Evolutionary conservation across 2,329 filamentous ascomycete species (phyloP), one percentile per base, ranked within the genome.

Genomic region (Triangularia setosa): DNA sequence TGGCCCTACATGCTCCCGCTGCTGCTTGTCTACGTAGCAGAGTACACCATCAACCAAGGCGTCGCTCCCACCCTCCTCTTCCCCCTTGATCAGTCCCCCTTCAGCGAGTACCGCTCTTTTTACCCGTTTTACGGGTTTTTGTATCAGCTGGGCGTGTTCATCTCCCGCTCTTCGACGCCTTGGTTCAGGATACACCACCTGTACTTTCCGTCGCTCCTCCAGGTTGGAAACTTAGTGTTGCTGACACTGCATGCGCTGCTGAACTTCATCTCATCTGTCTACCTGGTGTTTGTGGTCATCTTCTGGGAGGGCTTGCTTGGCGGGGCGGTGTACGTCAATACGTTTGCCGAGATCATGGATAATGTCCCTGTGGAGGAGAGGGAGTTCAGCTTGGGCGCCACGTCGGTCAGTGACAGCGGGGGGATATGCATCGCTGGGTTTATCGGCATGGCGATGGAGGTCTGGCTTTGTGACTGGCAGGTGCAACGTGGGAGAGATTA

Each of bases 11-110:
- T 99, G 93, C 82, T 96, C 3, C 95, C 95, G 0, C 83, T 99
- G 14, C 83, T 98, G 33, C 80, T 98, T 16, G 95, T 99, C 28
- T 99, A 97, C 75, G 85, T 98, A 35, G 92, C 93, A 63, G 95
- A 99, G 79, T 99, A 99, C 75, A 96, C 91, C 62, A 97, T 98
- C 77, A 98, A 98, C 79, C 93, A 97, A 79, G 94, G 93, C 35
- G 92, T 98, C 0, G 83, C 92, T 0, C 94, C 95, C 0, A 97
- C 93, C 0, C 81, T 98, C 0, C 84, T 99, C 4, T 99, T 97
- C 74, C 92, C 93, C 0, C 81, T 97, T 0, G 74, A 82, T 1
- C 78, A 84, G 11, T 90, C 91, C 0, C 95, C 95, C 0, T 98
- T 98, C 75, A 78, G 80, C 30, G 86, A 92, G 69, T 95, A 88